Evolutionary conservation across 169 alveolate species (phyloP).

Genomic region (Cryptosporidium felis): DNA sequence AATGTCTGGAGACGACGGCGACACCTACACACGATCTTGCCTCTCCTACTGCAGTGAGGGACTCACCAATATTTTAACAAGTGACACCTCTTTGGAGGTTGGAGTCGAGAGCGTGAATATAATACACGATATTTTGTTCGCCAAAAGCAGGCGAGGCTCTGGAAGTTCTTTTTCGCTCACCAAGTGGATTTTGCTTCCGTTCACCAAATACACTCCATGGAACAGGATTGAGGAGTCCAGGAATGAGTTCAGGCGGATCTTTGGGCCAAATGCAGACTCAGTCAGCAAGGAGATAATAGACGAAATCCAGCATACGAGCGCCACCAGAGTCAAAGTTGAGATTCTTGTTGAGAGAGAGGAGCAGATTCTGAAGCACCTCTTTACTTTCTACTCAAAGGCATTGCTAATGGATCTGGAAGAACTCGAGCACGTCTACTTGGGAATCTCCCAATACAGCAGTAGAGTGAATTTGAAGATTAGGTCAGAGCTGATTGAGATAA

Average conservation of each 20-base stretch:
- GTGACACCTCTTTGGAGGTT: conserved; percentile 19
- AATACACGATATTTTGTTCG: conserved; percentile 26
- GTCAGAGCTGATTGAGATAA: conserved; percentile 19
- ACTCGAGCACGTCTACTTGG: conserved; percentile 38
- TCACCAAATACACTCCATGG: conserved; percentile 69
- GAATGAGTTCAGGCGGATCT: conserved; percentile 34
- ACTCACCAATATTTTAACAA: conserved; percentile 5
- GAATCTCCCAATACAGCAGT: conserved; percentile 57
- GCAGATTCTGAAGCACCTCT: conserved; percentile 26
- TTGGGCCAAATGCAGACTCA: conserved; percentile 3
- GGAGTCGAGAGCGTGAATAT: conserved; percentile 62
- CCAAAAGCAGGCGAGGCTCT: not conserved
- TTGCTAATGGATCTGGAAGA: conserved; percentile 26
- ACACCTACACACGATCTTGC: not conserved
- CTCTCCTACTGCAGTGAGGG: conserved; percentile 55
- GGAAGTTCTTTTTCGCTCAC: not conserved
- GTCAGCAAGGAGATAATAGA: conserved; percentile 29
- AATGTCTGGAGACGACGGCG: conserved; percentile 25
- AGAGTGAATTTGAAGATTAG: conserved; percentile 25
- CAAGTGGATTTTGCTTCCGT: conserved; percentile 34
- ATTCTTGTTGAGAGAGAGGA: conserved; percentile 52
- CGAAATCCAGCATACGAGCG: conserved; percentile 47
- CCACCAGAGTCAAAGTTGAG: conserved; percentile 52
- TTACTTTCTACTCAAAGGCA: conserved; percentile 53
- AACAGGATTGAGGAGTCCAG: conserved; percentile 56